A percentile compares a stretch with the other conserved stretches of the same genome.
phyloP scores from a whole-genome alignment of 106 monocot genomes.

The Dendrobium nobile region DNA sequence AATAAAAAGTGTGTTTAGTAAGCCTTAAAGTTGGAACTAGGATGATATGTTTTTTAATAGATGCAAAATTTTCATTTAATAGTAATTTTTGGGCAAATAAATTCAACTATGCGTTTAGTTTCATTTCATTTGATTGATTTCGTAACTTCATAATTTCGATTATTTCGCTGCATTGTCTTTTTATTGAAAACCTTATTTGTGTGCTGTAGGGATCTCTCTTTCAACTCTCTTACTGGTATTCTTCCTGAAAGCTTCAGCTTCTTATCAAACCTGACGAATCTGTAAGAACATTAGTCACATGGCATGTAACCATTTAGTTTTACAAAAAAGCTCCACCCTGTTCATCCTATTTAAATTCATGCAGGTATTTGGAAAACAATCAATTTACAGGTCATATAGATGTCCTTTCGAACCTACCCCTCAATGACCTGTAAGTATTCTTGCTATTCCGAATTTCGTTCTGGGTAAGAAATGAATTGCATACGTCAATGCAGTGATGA shows the following conservation, averaged over 20 bases:
- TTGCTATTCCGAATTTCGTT: background rate
- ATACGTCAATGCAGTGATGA: background rate
- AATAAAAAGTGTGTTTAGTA: background rate
- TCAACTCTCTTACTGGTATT: constrained; percentile 26
- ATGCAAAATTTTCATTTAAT: background rate
- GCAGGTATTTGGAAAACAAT: constrained; percentile 57
- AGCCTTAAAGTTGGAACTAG: background rate
- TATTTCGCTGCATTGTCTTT: background rate
- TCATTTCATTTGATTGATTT: constrained; percentile 4
- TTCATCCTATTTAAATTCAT: constrained; percentile 3
- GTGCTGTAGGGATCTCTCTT: constrained; percentile 38
- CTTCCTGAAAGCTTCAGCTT: constrained; percentile 40
- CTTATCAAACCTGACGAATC: constrained; percentile 23
- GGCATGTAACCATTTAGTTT: background rate
- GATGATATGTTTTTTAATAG: background rate
- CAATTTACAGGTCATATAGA: constrained; percentile 50
- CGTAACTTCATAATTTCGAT: background rate
- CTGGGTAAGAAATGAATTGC: background rate
- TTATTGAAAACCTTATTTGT: background rate
- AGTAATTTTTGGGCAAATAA: background rate
- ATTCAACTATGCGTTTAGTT: background rate
- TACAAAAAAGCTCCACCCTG: background rate
- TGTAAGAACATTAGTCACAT: constrained; percentile 20
- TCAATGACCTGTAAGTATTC: constrained; percentile 43
- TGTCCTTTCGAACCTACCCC: constrained; percentile 51